These are phyloP conservation scores for Hypoxylon fragiforme DNA, from an alignment of 495 filamentous ascomycete species.

Conservation along the genomic window DNA sequence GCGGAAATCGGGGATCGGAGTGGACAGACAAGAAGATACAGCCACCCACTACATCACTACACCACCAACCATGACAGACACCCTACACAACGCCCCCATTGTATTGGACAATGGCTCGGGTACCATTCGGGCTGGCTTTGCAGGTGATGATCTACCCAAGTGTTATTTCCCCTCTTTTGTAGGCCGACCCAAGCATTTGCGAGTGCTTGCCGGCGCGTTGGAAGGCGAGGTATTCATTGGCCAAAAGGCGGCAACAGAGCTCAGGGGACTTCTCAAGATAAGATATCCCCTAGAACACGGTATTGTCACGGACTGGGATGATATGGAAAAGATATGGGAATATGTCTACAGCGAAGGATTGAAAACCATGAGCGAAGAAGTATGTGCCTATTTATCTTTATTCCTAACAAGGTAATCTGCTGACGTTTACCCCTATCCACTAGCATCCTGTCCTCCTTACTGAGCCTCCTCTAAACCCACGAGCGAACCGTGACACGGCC, in stretches of 20 bases:
- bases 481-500: constrained; percentile 92
- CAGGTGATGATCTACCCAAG: constrained; percentile 92
- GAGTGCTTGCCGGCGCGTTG: constrained; percentile 90
- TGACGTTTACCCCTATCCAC: constrained; percentile 19
- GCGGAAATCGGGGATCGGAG: constrained; percentile 17
- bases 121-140: constrained; percentile 95
- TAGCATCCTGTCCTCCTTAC: constrained; percentile 95
- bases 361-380: constrained; percentile 96
- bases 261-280: constrained; percentile 92
- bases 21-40: constrained; percentile 14
- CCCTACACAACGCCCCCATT: constrained; percentile 93
- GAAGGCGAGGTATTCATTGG: constrained; percentile 99
- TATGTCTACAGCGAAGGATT: constrained; percentile 66
- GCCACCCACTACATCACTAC: constrained; percentile 1
- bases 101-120: constrained; percentile 99
- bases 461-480: constrained; percentile 94
- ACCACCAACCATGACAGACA: constrained; percentile 69
- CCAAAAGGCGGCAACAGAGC: constrained; percentile 81
- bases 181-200: constrained; percentile 93
- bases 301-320: constrained; percentile 99
- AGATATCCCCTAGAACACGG: constrained; percentile 94
- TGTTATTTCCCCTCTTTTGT: constrained; percentile 98
- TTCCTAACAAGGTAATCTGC: background rate
- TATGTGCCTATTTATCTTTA: constrained; percentile 43
- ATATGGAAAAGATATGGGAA: constrained; percentile 99